Evolutionary conservation across 208 protist genomes (phyloP).

Genomic region (Leishmania lainsoni): DNA sequence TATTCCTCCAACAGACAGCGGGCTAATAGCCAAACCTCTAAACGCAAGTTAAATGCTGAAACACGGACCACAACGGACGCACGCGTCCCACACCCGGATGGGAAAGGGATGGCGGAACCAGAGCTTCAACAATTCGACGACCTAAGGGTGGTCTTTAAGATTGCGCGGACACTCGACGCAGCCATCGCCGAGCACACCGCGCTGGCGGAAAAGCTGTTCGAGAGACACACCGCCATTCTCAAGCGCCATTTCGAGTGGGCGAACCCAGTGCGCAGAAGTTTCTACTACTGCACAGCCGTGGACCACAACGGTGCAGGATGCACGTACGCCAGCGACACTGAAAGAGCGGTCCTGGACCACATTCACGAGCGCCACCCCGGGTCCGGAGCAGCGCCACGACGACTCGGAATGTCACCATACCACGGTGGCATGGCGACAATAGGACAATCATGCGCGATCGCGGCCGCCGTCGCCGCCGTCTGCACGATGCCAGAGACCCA

Average conservation of each 20-base stretch:
- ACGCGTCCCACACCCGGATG: background rate
- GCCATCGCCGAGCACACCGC: background rate
- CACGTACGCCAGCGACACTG: background rate
- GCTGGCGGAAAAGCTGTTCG: background rate
- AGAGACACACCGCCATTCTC: background rate
- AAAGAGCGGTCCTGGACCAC: background rate
- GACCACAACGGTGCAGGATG: background rate
- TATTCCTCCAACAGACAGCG: too few relatives aligned
- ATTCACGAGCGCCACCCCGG: background rate
- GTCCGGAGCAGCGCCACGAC: background rate
- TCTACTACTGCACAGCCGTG: background rate
- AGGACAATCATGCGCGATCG: background rate
- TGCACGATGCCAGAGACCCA: background rate
- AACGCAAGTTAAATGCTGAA: too few relatives aligned
- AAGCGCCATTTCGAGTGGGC: background rate
- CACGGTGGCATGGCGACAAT: background rate
- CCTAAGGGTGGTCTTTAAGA: background rate
- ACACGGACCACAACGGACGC: too few relatives aligned
- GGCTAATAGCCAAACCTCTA: too few relatives aligned
- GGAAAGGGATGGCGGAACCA: background rate
- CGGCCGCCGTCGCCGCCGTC: background rate
- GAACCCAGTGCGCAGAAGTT: background rate
- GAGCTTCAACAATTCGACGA: background rate
- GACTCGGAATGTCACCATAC: background rate
- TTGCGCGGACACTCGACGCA: background rate